phyloP scores from a whole-genome alignment of 768 basidiomycete genomes.

The Lactarius psammicola region DNA sequence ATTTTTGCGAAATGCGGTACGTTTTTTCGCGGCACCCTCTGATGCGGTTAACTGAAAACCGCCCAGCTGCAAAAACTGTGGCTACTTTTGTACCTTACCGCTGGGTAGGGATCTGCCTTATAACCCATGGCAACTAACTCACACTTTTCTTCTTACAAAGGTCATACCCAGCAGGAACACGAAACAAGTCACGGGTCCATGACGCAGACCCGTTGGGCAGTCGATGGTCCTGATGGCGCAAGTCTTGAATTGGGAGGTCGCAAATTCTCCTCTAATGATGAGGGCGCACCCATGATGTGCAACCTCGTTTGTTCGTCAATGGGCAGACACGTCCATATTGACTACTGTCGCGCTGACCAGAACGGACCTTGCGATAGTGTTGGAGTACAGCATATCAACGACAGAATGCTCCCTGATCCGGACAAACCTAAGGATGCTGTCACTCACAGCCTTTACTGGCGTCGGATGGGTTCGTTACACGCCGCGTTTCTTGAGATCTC shows the following conservation, averaged over 20 bases:
- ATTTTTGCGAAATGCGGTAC: slow-evolving; percentile 53
- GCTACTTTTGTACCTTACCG: slow-evolving; percentile 57
- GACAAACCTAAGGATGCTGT: slow-evolving; percentile 51
- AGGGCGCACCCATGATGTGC: slow-evolving; percentile 62
- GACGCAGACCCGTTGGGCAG: slow-evolving; percentile 54
- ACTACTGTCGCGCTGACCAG: slow-evolving; percentile 46
- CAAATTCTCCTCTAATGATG: slow-evolving; percentile 50
- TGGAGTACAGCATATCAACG: slow-evolving; percentile 47
- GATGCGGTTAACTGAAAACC: neutral
- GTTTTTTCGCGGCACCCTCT: slow-evolving; percentile 8
- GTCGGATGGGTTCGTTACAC: slow-evolving; percentile 48
- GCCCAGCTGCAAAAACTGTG: slow-evolving; percentile 52
- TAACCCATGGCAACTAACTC: neutral
- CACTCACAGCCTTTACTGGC: slow-evolving; percentile 55
- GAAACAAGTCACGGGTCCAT: slow-evolving; percentile 64
- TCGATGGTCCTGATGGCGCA: slow-evolving; percentile 52
- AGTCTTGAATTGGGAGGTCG: slow-evolving; percentile 53
- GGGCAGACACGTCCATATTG: slow-evolving; percentile 56
- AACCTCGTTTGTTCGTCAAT: slow-evolving; percentile 52
- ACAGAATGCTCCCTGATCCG: slow-evolving; percentile 46
- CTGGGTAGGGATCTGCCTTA: slow-evolving; percentile 40
- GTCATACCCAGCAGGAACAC: slow-evolving; percentile 57
- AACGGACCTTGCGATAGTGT: slow-evolving; percentile 40
- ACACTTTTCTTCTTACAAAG: slow-evolving; percentile 34
- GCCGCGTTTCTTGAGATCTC: neutral